Base-by-base conservation (phyloP, 257 asterid genomes). In the Salvia hispanica region DNA sequence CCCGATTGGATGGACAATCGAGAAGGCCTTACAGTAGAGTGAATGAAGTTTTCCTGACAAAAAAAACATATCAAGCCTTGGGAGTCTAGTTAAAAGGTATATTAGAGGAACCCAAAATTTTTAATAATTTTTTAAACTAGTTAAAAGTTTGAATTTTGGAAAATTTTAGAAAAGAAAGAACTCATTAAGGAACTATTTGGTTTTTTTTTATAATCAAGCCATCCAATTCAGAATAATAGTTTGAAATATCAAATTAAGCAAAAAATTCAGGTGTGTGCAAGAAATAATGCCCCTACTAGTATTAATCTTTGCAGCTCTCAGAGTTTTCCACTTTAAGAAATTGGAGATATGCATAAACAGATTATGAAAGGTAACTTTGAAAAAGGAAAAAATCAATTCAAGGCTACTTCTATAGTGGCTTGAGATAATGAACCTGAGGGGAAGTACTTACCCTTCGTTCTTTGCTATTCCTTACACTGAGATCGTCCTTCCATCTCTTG, bases 401-500 rank as follows among this genome's bases (percentile, higher is more conserved):
- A n/a, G n/a, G n/a, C n/a, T n/a, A n/a, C n/a, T n/a, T n/a, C n/a
- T n/a, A n/a, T n/a, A n/a, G n/a, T n/a, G n/a, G 25, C 25, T 21
- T 6, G 16, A 37, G 18, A 53, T 52, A 77, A 54, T 44, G 48
- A 28, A 55, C 2, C 44, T 16, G 33, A 62, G 21, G 36, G 1
- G 52, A 63, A 72, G 34, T 44, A 40, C 63, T 72, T 57, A 88
- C 99, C 89, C 88, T 90, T 80, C 85, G 80, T 31, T 93, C 98
- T 79, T 86, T 93, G 47, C 34, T 76, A 82, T 81, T 93, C 82
- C 92, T 81, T 60, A 82, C 68, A 62, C 52, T 84, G 57, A 81
- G 57, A 55, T 93, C 97, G 28, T 90, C 96, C 73, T 93, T 90
- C 80, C 88, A 81, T 75, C 90, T 88, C 89, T 78, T 86, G 87